Evolutionary conservation across 179 eudicot genomes (phyloP).

Genomic region (Beta lomatogona): DNA sequence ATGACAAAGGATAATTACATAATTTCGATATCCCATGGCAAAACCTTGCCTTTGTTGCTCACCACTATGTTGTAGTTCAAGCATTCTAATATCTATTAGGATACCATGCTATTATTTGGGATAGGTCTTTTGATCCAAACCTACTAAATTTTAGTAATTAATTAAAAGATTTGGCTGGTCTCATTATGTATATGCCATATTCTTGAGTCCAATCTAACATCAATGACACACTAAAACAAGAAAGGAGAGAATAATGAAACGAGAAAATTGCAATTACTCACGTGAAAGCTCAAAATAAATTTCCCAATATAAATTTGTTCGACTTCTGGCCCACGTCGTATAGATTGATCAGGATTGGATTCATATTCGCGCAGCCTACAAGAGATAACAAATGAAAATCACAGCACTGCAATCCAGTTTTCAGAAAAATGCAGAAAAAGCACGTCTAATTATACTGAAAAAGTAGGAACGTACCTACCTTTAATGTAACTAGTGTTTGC

Average conservation of each 20-base stretch:
- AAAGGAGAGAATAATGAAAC: neutral
- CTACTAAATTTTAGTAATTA: neutral
- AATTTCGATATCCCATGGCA: neutral
- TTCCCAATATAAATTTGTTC: constrained; percentile 67
- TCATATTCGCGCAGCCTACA: constrained; percentile 81
- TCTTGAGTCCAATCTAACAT: neutral
- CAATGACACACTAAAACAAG: neutral
- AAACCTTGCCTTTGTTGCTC: neutral
- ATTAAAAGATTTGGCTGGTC: neutral
- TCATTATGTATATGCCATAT: neutral
- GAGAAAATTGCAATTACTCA: constrained; percentile 39
- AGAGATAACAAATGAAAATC: constrained; percentile 1
- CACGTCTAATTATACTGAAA: neutral
- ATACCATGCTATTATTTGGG: neutral
- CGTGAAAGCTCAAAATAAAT: constrained; percentile 90
- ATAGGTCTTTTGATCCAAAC: neutral
- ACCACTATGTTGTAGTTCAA: neutral
- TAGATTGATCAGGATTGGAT: constrained; percentile 53
- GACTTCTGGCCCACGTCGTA: constrained; percentile 84
- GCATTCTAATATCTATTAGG: neutral
- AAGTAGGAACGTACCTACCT: constrained; percentile 56
- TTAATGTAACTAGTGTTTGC: constrained; percentile 93
- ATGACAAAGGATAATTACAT: neutral
- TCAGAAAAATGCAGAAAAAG: neutral
- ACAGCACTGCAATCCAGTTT: neutral